Conservation (phyloP, 164 flowering plant species). For the Chloranthus sessilifolius region DNA sequence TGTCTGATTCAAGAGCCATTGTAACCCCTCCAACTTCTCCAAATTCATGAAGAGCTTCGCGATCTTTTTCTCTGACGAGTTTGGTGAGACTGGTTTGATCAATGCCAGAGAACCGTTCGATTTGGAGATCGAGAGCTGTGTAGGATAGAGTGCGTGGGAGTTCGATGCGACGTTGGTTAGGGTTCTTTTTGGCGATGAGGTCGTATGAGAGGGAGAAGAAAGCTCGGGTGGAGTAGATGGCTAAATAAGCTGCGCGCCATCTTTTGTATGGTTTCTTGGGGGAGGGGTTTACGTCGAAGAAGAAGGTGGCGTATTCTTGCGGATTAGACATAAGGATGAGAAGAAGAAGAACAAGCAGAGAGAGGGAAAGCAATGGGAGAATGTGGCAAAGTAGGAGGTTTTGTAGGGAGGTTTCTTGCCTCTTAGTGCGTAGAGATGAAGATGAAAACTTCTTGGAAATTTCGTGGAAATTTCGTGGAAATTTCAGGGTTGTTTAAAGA, state of each 20-base stretch:
- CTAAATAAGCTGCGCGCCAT: constrained; percentile 5
- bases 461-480: too few species aligned
- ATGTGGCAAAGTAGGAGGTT: too few species aligned
- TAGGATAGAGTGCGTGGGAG: background rate
- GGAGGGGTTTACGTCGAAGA: background rate
- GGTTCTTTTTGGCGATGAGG: background rate
- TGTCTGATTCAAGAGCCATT: background rate
- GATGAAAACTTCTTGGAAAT: too few species aligned
- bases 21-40: constrained; percentile 1
- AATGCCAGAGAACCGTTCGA: background rate
- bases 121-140: background rate
- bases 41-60: background rate
- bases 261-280: background rate
- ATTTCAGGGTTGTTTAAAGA: too few species aligned
- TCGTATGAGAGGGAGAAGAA: constrained; percentile 3
- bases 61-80: background rate
- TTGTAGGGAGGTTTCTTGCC: too few species aligned
- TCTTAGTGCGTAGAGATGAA: too few species aligned
- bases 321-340: too few species aligned
- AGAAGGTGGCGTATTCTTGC: too few species aligned
- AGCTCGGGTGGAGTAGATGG: constrained; percentile 2
- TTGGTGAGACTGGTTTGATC: background rate
- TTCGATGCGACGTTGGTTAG: background rate
- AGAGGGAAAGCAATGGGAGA: too few species aligned
- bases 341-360: too few species aligned